These are phyloP conservation scores for Pythium apleroticum DNA, from an alignment of 352 stramenopile species.

Conservation along the genomic window DNA sequence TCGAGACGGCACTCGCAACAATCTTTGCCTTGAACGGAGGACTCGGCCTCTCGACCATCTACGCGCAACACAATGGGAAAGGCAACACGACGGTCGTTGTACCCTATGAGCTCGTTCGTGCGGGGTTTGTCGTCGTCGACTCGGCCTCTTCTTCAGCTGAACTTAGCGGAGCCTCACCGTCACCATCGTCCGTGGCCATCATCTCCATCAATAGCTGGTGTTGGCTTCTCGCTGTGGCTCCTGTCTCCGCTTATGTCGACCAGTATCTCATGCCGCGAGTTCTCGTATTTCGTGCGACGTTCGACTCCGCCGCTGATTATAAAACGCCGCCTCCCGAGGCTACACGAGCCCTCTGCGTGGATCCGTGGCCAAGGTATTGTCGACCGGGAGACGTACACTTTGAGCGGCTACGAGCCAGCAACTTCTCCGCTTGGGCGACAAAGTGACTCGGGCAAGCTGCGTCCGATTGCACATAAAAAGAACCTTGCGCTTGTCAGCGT, in stretches of 20 bases:
- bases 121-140: not conserved
- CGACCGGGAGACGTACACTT: not conserved
- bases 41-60: not conserved
- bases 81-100: not conserved
- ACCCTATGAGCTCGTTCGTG: not conserved
- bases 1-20: not conserved
- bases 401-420: not conserved
- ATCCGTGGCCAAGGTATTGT: not conserved
- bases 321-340: not conserved
- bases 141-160: not conserved
- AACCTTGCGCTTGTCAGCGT: too few relatives aligned
- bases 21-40: not conserved
- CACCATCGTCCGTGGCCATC: not conserved
- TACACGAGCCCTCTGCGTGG: not conserved
- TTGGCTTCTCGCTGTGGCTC: not conserved
- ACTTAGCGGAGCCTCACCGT: not conserved
- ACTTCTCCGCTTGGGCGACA: not conserved
- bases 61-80: not conserved
- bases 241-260: not conserved
- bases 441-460: not conserved
- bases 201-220: slow-evolving; percentile 1
- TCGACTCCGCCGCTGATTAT: not conserved
- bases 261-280: not conserved
- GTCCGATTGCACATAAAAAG: too few relatives aligned
- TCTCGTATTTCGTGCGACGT: not conserved